Conservation (phyloP, 306 rosid genomes). For the Cyclanthera cordifolia region DNA sequence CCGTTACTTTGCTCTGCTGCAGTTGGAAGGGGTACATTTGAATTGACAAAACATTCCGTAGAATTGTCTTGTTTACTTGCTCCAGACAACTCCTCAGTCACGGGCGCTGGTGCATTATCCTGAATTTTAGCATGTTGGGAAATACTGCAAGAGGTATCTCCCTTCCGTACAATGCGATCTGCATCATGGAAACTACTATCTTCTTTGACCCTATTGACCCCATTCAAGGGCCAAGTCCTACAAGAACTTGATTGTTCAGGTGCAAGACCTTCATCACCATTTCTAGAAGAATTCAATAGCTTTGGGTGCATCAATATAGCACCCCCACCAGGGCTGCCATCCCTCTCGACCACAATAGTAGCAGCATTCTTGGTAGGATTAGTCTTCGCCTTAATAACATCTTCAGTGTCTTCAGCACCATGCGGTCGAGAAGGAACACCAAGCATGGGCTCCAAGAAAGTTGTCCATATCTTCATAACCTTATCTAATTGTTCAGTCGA, state of each 20-base stretch:
- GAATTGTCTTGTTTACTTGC: slow-evolving; percentile 51
- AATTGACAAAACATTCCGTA: slow-evolving; percentile 41
- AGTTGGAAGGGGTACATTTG: slow-evolving; percentile 40
- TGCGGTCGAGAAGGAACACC: slow-evolving; percentile 58
- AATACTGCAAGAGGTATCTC: slow-evolving; percentile 15
- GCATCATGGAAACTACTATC: slow-evolving; percentile 26
- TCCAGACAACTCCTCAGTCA: slow-evolving; percentile 55
- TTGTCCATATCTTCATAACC: slow-evolving; percentile 71
- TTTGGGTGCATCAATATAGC: too few species aligned
- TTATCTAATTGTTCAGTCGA: slow-evolving; percentile 63
- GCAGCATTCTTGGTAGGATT: slow-evolving; percentile 28
- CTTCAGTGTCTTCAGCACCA: slow-evolving; percentile 44
- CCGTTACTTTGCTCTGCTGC: slow-evolving; percentile 55
- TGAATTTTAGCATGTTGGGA: slow-evolving; percentile 38
- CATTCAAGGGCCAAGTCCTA: slow-evolving; percentile 27
- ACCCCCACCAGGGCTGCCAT: slow-evolving; percentile 51
- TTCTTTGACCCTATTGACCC: too few species aligned
- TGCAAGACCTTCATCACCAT: slow-evolving; percentile 39
- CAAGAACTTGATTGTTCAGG: slow-evolving; percentile 37
- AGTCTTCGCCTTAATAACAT: slow-evolving; percentile 29
- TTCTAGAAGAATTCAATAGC: slow-evolving; percentile 36
- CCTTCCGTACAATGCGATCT: slow-evolving; percentile 29
- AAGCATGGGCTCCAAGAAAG: slow-evolving; percentile 81
- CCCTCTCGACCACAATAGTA: slow-evolving; percentile 37
- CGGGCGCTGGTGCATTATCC: slow-evolving; percentile 29